Percentiles rank a stretch among this genome's conserved stretches.
These are phyloP conservation scores for Saccharomyces hybrid DNA, from an alignment of 1,139 yeast genomes.

Conservation along the genomic window DNA sequence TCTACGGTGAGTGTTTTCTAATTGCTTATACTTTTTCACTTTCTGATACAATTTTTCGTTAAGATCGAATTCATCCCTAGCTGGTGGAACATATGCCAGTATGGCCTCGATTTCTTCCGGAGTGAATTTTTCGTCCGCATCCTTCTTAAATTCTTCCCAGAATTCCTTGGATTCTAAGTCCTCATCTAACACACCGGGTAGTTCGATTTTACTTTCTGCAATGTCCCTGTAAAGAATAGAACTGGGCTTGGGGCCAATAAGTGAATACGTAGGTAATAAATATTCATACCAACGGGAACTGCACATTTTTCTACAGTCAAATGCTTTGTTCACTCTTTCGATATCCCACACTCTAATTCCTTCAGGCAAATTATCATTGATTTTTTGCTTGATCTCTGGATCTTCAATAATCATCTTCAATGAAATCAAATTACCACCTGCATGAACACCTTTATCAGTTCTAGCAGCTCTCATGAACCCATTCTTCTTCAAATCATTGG, in stretches of 20 bases:
- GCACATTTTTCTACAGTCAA: constrained; percentile 93
- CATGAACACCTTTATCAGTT: constrained; percentile 98
- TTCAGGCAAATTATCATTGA: constrained; percentile 69
- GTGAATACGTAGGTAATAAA: constrained; percentile 80
- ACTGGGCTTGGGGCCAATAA: constrained; percentile 81
- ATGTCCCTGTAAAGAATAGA: constrained; percentile 57
- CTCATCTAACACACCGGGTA: constrained; percentile 52
- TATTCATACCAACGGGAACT: constrained; percentile 92
- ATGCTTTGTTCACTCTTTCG: constrained; percentile 79
- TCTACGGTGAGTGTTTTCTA: constrained; percentile 65
- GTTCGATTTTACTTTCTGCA: constrained; percentile 41
- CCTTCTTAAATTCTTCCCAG: constrained; percentile 52
- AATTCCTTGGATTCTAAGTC: constrained; percentile 65
- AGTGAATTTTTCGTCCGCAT: constrained; percentile 41
- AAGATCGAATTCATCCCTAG: constrained; percentile 33
- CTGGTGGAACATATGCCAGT: constrained; percentile 31
- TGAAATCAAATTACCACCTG: constrained; percentile 92
- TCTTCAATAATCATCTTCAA: constrained; percentile 86
- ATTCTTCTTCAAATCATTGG: constrained; percentile 81
- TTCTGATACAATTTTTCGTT: constrained; percentile 33
- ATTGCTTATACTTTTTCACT: constrained; percentile 49
- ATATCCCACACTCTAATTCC: constrained; percentile 91
- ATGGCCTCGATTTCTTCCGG: constrained; percentile 39
- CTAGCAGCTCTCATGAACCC: constrained; percentile 95
- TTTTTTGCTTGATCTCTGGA: constrained; percentile 58